Evolutionary conservation across 2,329 filamentous ascomycete genomes (phyloP), one percentile per base, ranked within the genome.

Genomic region (Penicillium brasilianum): DNA sequence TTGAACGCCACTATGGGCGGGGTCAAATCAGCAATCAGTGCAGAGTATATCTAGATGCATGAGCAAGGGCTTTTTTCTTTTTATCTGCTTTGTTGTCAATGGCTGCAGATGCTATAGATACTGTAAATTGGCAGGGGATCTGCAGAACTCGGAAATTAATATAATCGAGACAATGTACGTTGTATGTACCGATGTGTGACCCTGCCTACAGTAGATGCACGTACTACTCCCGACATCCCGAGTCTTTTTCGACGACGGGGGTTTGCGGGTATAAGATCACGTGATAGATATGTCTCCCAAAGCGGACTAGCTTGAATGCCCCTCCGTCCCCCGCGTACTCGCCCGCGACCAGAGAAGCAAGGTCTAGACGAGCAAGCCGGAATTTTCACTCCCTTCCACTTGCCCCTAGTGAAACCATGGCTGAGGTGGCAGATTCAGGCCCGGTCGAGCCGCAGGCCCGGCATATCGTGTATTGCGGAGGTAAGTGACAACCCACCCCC

Each of bases 381-480:
- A 39, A 39, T 53, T 39, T 37, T 37, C 36, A 8, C 50, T 36
- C 18, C 20, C 20, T 50, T 20, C 9, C 50, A 30, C 8, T 49
- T 57, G 30, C 16, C 41, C 54, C 20, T 18, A 51, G 50, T 41
- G 16, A 41, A 51, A 69, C 49, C 49, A 77, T 77, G 74, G 74
- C 73, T n/a, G 74, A 76, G 55, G 68, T 72, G 28, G 70, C 67
- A 60, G 77, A 75, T 65, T 64, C 69, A 49, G 66, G 61, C 43
- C 71, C 77, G 32, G 65, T 69, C 28, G 80, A 81, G 63, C 74
- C 78, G 56, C 81, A 78, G 71, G 82, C 86, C n/a, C 82, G 83
- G 69, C 78, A 83, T 54, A 78, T 88, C 62, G 73, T 84, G 56
- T 89, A 89, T 73, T 89, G 87, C 74, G 87, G 85, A 78, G 82